phyloP scores from a whole-genome alignment of 345 rosid genomes.

The Bruguiera gymnorhiza region DNA sequence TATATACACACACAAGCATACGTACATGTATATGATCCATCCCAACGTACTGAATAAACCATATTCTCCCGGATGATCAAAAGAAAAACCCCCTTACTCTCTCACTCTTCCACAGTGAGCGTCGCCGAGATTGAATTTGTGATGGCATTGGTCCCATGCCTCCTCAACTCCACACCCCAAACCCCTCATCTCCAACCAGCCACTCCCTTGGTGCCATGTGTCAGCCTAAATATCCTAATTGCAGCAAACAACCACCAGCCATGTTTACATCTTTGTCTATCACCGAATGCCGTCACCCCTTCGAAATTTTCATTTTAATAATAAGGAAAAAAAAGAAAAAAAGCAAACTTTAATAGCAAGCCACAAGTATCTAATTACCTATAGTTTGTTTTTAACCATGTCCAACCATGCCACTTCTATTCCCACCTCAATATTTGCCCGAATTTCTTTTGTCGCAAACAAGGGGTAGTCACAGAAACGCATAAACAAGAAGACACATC shows the following conservation, averaged over 20 bases:
- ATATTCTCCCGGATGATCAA: too few species aligned
- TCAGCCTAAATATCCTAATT: conserved; percentile 45
- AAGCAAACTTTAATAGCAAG: too few species aligned
- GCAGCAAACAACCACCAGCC: conserved; percentile 46
- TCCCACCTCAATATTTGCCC: conserved; percentile 21
- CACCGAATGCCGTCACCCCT: conserved; percentile 45
- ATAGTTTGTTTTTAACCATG: too few species aligned
- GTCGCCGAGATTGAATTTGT: neutral
- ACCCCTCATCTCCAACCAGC: conserved; percentile 46
- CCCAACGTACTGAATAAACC: too few species aligned
- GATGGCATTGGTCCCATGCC: conserved; percentile 11
- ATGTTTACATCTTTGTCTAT: conserved; percentile 43
- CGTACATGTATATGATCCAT: too few species aligned
- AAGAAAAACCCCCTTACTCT: too few species aligned
- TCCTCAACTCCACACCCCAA: conserved; percentile 47
- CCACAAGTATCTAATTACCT: neutral
- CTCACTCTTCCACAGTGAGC: too few species aligned
- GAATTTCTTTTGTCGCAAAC: conserved; percentile 29
- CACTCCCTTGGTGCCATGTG: conserved; percentile 47
- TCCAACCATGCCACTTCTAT: conserved; percentile 11
- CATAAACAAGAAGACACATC: conserved; percentile 30
- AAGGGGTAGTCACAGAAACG: conserved; percentile 38
- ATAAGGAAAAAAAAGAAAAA: neutral
- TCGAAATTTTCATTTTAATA: neutral
- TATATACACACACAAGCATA: too few species aligned